These are phyloP conservation scores for Juglanconis oblonga DNA, from an alignment of 2,329 filamentous ascomycete species.

Conservation along the genomic window DNA sequence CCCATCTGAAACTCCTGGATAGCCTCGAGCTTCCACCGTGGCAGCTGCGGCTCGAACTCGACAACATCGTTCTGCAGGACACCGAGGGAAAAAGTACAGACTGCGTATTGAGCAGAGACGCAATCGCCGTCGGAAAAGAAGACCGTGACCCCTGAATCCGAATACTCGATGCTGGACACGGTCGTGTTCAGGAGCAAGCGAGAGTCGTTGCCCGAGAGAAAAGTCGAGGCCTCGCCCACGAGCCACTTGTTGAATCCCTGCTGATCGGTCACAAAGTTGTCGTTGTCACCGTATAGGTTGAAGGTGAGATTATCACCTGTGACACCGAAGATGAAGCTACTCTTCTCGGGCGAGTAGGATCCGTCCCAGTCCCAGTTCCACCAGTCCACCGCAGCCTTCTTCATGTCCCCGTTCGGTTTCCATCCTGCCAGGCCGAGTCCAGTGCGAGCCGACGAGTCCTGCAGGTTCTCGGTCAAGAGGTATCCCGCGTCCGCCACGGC, in stretches of 20 bases:
- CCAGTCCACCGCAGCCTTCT: constrained; percentile 61
- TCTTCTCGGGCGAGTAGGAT: constrained; percentile 54
- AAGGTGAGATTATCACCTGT: constrained; percentile 60
- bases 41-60: constrained; percentile 55
- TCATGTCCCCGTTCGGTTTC: constrained; percentile 55
- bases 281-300: constrained; percentile 59
- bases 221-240: constrained; percentile 53
- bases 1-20: constrained; percentile 67
- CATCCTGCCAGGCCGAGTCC: constrained; percentile 60
- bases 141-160: constrained; percentile 49
- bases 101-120: constrained; percentile 58
- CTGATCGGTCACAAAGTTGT: constrained; percentile 59
- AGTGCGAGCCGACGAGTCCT: constrained; percentile 58
- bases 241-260: constrained; percentile 61
- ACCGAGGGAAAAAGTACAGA: constrained; percentile 66
- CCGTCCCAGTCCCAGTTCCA: constrained; percentile 57
- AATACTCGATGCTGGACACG: constrained; percentile 54
- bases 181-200: constrained; percentile 57
- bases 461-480: constrained; percentile 56
- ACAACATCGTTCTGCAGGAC: constrained; percentile 63
- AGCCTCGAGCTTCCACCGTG: constrained; percentile 61
- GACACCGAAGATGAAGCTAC: constrained; percentile 52
- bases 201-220: constrained; percentile 45
- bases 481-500: constrained; percentile 53
- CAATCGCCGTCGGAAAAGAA: constrained; percentile 52